phyloP scores from a whole-genome alignment of 2,329 filamentous ascomycete genomes.

The Trichocomaceae sp. region DNA sequence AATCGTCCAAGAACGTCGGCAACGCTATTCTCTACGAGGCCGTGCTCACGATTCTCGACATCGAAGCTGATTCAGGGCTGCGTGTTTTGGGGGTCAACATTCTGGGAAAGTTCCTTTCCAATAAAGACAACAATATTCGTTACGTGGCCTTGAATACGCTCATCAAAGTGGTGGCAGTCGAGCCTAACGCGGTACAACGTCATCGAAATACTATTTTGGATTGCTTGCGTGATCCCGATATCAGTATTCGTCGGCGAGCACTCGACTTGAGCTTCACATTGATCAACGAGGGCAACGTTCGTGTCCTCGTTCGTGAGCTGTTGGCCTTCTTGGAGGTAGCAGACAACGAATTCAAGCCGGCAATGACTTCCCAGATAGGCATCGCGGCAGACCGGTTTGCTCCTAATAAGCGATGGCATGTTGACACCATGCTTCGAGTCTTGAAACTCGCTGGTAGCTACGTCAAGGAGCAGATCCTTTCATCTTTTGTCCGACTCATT shows the following conservation, averaged over 20 bases:
- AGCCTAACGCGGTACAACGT: conserved; percentile 93
- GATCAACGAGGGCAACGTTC: conserved; percentile 94
- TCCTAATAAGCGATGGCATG: conserved; percentile 96
- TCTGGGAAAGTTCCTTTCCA: conserved; percentile 94
- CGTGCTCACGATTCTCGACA: conserved; percentile 93
- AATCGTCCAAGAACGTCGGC: conserved; percentile 95
- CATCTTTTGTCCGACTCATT: conserved; percentile 91
- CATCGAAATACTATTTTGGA: conserved; percentile 97
- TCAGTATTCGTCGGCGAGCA: conserved; percentile 92
- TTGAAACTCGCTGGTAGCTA: conserved; percentile 91
- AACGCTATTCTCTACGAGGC: conserved; percentile 98
- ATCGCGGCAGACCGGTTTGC: conserved; percentile 94
- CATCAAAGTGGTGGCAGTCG: conserved; percentile 95
- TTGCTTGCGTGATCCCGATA: conserved; percentile 92
- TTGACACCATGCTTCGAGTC: conserved; percentile 94
- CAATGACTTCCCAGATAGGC: conserved; percentile 97
- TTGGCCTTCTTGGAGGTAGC: conserved; percentile 94
- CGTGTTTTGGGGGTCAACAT: conserved; percentile 96
- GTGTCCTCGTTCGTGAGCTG: conserved; percentile 85
- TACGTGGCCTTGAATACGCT: conserved; percentile 96
- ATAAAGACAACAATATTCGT: conserved; percentile 97
- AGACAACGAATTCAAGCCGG: conserved; percentile 97
- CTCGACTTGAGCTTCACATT: conserved; percentile 95
- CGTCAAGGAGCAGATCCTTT: conserved; percentile 95
- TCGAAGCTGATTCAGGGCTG: conserved; percentile 92